These are phyloP conservation scores for Glomus cerebriforme DNA, from an alignment of 192 early-diverging fungal genomes.

Conservation along the genomic window DNA sequence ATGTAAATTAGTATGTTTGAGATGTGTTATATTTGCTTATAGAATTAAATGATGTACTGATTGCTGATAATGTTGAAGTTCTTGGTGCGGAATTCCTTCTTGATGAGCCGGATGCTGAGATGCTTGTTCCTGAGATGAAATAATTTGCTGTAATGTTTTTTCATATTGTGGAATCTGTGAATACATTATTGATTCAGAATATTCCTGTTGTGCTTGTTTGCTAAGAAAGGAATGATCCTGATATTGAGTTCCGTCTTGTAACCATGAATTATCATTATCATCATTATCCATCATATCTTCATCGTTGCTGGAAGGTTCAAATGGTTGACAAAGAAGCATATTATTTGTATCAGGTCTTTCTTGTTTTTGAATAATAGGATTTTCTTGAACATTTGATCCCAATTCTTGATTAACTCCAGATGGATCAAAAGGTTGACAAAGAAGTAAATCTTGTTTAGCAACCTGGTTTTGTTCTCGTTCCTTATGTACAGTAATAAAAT, in stretches of 20 bases:
- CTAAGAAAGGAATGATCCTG: not conserved
- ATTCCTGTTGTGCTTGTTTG: not conserved
- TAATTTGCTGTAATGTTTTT: not conserved
- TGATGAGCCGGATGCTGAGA: not conserved
- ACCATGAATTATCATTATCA: not conserved
- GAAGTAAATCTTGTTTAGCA: not conserved
- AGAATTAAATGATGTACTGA: not conserved
- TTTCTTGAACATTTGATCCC: not conserved
- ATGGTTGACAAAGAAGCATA: constrained; percentile 1
- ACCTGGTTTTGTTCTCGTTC: not conserved
- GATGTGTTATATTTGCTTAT: not conserved
- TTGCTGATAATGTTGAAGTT: not conserved
- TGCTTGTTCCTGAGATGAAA: not conserved
- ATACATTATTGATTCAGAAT: not conserved
- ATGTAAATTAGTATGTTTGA: too few species aligned
- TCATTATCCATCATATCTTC: not conserved
- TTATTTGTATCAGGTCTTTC: not conserved
- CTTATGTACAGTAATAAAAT: not conserved
- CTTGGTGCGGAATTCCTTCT: not conserved
- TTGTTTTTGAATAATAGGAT: not conserved
- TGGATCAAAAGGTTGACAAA: not conserved
- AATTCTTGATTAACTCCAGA: not conserved
- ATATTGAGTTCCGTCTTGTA: not conserved
- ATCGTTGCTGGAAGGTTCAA: not conserved
- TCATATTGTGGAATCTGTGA: not conserved